Evolutionary conservation across 805 yeast genomes (phyloP), one percentile per base, ranked within the genome.

Genomic region (Teunomyces tritomae): DNA sequence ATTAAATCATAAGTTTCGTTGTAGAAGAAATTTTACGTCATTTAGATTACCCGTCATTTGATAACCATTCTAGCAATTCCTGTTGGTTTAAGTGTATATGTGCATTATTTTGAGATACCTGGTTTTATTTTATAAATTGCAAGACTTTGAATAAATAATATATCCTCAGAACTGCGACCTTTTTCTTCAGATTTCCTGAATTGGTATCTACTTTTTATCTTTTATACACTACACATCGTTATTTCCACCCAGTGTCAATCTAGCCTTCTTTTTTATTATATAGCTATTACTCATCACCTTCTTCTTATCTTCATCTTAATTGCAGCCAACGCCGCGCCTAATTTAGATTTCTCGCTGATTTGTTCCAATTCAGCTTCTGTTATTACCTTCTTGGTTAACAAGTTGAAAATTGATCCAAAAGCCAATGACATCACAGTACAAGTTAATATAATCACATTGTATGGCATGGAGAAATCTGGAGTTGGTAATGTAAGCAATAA

Each of bases 381-480:
- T 0, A 90, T 83, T 8, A 87, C 79, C 57, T 82, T 76, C 58
- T 90, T 88, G 6, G 84, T 82, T 39, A 94, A 61, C 45, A 90
- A 70, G 59, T 92, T 91, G 70, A 84, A 90, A 1, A 91, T 60
- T 0, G 92, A 82, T 7, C 98, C 98, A 69, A 91, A 92, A 0
- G 92, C 84, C 49, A 94, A 71, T 0, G 98, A 89, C 89, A 94
- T 86, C 5, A 90, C 85, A 0, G 99, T 94, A 6, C 96, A 88
- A 0, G 98, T 88, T 52, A 94, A 73, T 40, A 94, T 94, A 51
- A 94, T 92, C 36, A 94, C 99, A 58, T 94, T 94, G 64, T 94
- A 94, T 0, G 99, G 99, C 99, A 94, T 94, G 52, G 96, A 87
- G 68, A 94, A 94, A 69, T 94, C 99, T 0, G 99, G 99, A 0